phyloP scores from a whole-genome alignment of 768 basidiomycete genomes.

The Auricularia heimuer region DNA sequence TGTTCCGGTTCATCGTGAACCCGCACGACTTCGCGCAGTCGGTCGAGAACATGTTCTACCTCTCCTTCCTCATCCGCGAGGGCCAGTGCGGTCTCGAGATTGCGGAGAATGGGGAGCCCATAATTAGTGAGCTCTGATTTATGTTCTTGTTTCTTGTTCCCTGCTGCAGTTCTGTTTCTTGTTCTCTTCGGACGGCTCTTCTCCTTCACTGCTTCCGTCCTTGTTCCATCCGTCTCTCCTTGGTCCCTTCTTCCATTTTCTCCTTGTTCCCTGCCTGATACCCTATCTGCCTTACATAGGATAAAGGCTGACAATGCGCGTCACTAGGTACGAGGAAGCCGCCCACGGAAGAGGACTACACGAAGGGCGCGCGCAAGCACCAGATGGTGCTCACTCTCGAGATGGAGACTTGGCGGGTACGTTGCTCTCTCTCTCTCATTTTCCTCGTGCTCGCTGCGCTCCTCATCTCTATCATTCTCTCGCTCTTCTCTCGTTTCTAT shows the following conservation, averaged over 20 bases:
- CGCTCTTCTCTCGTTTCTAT: not conserved
- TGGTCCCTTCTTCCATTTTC: too few relatives aligned
- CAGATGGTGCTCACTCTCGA: slow-evolving; percentile 92
- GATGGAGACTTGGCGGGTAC: slow-evolving; percentile 78
- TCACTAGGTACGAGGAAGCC: slow-evolving; percentile 40
- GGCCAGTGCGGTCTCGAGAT: slow-evolving; percentile 69
- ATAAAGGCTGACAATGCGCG: too few relatives aligned
- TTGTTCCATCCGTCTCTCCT: too few relatives aligned
- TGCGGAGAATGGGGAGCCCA: slow-evolving; percentile 53
- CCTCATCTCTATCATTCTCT: not conserved
- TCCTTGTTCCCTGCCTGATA: too few relatives aligned
- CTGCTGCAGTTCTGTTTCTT: too few relatives aligned
- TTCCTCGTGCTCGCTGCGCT: not conserved
- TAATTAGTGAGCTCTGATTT: slow-evolving; percentile 48
- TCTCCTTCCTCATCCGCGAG: slow-evolving; percentile 86
- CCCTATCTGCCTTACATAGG: too few relatives aligned
- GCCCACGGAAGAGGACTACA: slow-evolving; percentile 55
- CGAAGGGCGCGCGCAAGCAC: slow-evolving; percentile 53
- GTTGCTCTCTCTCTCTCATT: slow-evolving; percentile 11
- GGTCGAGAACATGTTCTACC: slow-evolving; percentile 93
- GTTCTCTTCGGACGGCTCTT: too few relatives aligned
- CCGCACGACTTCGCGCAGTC: slow-evolving; percentile 87
- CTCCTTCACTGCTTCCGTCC: too few relatives aligned
- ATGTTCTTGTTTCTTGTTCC: not conserved
- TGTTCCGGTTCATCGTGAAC: slow-evolving; percentile 84